Base-by-base conservation (phyloP, 2,329 filamentous ascomycete genomes). In the Tolypocladium tropicale region DNA sequence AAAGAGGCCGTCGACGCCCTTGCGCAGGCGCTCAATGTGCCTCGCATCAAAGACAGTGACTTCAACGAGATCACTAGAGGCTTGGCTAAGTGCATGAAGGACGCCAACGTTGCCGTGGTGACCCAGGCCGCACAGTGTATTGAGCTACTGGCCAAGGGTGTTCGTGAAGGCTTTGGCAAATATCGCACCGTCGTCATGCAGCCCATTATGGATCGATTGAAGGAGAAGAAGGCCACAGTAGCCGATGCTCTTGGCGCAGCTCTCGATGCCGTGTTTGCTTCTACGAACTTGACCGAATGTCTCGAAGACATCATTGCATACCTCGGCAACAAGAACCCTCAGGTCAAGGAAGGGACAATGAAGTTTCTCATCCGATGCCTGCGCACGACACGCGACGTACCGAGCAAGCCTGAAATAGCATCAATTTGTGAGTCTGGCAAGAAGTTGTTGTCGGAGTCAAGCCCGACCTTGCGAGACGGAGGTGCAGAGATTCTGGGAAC, bases 51-150 rank as follows among this genome's bases (percentile, higher is more conserved):
- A 70, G 93, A 97, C 63, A 89, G 84, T 7, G 87, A 90, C 55
- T 97, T 91, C 67, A 83, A 86, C 68, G 93, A 97, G 64, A 80
- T 97, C 62, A 84, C 89, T 56, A 82, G 89, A 58, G 86, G 84
- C 4, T 79, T 97, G 55, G 93, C 94, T 49, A 99, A 97, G 72
- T 90, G 84, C 64, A 99, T 99, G 94, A 99, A 99, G 72, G 95
- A 99, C 64, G 94, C 95, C 64, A 99, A 99, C 67, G 88, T 99
- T 62, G 88, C 90, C 6, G 94, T 97, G 52, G 94, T 96, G 23
- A 94, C 88, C 2, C 86, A 94, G 61, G 93, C 95, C 6, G 94
- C 93, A 3, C 92, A 95, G 65, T 96, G 93, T 71, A 88, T 96
- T 36, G 92, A 97, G 65, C 81, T 88, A 32, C 76, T 99, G 30